Evolutionary conservation across 345 rosid species (phyloP).

Genomic region (Turritis glabra): DNA sequence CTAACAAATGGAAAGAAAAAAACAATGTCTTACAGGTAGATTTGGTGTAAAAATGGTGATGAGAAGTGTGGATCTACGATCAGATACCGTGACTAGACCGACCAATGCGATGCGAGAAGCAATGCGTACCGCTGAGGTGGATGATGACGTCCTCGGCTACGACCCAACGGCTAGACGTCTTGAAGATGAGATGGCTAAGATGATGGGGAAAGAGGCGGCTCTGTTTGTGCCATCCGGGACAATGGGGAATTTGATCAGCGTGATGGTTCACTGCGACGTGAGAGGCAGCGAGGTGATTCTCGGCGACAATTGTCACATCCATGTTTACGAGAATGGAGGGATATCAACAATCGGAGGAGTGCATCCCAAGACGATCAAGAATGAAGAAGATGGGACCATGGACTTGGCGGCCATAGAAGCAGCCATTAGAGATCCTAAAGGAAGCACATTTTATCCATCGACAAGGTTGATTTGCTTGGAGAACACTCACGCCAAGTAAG

Average conservation of each 20-base stretch:
- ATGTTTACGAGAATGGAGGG: constrained; percentile 87
- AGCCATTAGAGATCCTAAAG: constrained; percentile 74
- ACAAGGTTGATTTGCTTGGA: constrained; percentile 91
- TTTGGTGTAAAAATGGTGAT: constrained; percentile 60
- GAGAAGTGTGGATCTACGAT: constrained; percentile 77
- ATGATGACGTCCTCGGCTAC: constrained; percentile 69
- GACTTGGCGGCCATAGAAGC: constrained; percentile 71
- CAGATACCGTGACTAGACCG: constrained; percentile 90
- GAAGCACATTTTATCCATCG: constrained; percentile 73
- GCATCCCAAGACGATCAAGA: constrained; percentile 76
- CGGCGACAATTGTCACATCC: constrained; percentile 78
- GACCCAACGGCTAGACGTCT: constrained; percentile 74
- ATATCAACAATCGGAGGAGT: constrained; percentile 87
- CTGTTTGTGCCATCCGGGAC: constrained; percentile 93
- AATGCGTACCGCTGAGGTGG: constrained; percentile 88
- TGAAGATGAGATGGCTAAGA: constrained; percentile 74
- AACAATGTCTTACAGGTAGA: neutral
- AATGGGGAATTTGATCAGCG: constrained; percentile 94
- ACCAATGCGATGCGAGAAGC: constrained; percentile 83
- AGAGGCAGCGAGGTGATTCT: constrained; percentile 95
- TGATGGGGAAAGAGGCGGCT: constrained; percentile 83
- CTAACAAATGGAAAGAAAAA: neutral
- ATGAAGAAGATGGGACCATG: constrained; percentile 83
- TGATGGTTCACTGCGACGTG: constrained; percentile 79
- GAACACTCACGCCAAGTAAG: constrained; percentile 91